These are phyloP conservation scores for Yarrowia sp. DNA, from an alignment of 805 yeast genomes.

Conservation along the genomic window DNA sequence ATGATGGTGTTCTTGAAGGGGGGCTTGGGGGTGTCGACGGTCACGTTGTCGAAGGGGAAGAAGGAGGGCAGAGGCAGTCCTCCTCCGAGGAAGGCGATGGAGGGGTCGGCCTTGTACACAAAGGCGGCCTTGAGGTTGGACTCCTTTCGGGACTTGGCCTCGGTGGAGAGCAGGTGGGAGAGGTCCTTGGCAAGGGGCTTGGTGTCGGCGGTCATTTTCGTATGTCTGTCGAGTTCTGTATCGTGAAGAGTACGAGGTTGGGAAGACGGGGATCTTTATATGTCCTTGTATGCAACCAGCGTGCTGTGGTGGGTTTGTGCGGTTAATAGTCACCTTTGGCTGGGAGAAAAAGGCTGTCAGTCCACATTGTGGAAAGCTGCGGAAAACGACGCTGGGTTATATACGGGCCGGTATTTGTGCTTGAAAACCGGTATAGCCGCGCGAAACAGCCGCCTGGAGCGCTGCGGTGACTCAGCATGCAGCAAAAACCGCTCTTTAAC, in stretches of 20 bases:
- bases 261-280: conserved; percentile 2
- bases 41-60: conserved; percentile 84
- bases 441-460: too few relatives aligned
- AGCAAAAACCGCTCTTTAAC: background rate
- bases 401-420: too few relatives aligned
- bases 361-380: too few relatives aligned
- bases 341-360: background rate
- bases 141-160: conserved; percentile 69
- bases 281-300: background rate
- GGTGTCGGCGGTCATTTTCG: conserved; percentile 18
- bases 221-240: background rate
- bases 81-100: conserved; percentile 87
- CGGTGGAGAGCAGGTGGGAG: conserved; percentile 69
- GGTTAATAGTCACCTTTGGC: background rate
- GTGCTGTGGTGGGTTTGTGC: background rate
- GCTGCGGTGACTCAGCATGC: background rate
- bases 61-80: conserved; percentile 89
- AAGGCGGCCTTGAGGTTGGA: conserved; percentile 85
- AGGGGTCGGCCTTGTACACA: conserved; percentile 69
- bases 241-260: background rate
- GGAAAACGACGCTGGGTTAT: too few relatives aligned
- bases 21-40: conserved; percentile 61
- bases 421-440: too few relatives aligned
- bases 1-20: conserved; percentile 74
- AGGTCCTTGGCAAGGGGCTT: conserved; percentile 60